These are phyloP conservation scores for Lagenidium giganteum DNA, from an alignment of 352 stramenopile genomes.

Conservation along the genomic window DNA sequence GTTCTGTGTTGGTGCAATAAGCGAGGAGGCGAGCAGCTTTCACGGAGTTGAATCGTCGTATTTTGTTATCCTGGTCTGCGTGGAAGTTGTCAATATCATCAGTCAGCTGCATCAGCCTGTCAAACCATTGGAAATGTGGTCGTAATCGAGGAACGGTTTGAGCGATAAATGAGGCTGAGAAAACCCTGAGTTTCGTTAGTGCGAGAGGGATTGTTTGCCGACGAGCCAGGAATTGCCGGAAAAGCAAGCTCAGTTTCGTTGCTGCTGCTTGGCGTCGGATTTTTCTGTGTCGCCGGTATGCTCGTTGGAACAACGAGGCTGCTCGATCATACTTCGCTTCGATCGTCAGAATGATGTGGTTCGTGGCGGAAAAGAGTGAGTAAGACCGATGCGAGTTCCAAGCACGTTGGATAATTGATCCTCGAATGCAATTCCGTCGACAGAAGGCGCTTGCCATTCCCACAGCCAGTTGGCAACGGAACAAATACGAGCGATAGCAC, in stretches of 20 bases:
- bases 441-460: not conserved
- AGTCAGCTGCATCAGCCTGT: not conserved
- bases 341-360: constrained; percentile 13
- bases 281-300: too few species aligned
- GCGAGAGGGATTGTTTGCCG: too few species aligned
- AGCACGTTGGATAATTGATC: constrained; percentile 12
- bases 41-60: constrained; percentile 5
- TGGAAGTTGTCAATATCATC: constrained; percentile 2
- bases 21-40: constrained; percentile 1
- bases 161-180: too few species aligned
- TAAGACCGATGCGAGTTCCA: constrained; percentile 17
- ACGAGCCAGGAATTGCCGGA: too few species aligned
- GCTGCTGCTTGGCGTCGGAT: too few species aligned
- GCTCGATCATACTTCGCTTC: not conserved
- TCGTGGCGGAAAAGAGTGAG: too few species aligned
- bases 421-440: constrained; percentile 19
- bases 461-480: constrained; percentile 4
- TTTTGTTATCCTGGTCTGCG: not conserved
- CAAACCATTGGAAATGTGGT: too few species aligned
- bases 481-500: constrained; percentile 6
- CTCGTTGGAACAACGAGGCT: constrained; percentile 4
- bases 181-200: too few species aligned
- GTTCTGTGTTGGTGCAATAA: constrained; percentile 1
- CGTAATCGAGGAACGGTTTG: too few species aligned
- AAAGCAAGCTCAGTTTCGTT: too few species aligned